Evolutionary conservation across 495 filamentous ascomycete genomes (phyloP), one percentile per base, ranked within the genome.

Genomic region (Xylaria telfairii): DNA sequence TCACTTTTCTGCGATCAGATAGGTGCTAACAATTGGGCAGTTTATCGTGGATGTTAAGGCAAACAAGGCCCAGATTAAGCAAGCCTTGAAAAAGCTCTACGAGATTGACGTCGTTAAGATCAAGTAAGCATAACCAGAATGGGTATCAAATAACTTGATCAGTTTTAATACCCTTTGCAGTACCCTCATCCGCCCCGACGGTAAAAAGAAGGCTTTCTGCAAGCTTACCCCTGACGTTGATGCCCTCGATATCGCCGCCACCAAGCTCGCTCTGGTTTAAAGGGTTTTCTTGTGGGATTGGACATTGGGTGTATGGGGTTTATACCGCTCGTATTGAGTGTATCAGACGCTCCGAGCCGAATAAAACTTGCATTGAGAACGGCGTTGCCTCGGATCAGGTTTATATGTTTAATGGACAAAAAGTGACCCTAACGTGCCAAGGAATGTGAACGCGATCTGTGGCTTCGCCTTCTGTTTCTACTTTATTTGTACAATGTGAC

Each of bases 11-110:
- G 10, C 32, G 13, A 42, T 28, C 2, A 24, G 19, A 3, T 24
- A 28, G 24, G 21, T 44, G 7, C 68, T 70, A 65, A 70, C 26
- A 57, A 7, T 39, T 37, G 24, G 9, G 10, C n/a, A 70, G 68
- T 98, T 99, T 87, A 97, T 98, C 79, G 94, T 97, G 78, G 93
- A 99, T 75, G 89, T 94, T 82, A 97, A 98, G 92, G 89, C 93
- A 78, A 99, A 99, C 88, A 99, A 99, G 93, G 91, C 94, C 79
- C 96, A 99, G 90, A 99, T 99, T 86, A 97, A 97, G 90, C 87
- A 88, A 77, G 92, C 96, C 72, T 87, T 99, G 74, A 99, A 99
- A 93, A 97, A 95, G 92, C 90, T 98, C 75, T 99, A 99, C 84
- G 95, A 98, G 84, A 95, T 99, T 73, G 94, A 97, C 79, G 91